A percentile compares a stretch with the other conserved stretches of the same genome.
These are phyloP conservation scores for Thuja plicata DNA, from an alignment of 83 land plant species.

Conservation along the genomic window DNA sequence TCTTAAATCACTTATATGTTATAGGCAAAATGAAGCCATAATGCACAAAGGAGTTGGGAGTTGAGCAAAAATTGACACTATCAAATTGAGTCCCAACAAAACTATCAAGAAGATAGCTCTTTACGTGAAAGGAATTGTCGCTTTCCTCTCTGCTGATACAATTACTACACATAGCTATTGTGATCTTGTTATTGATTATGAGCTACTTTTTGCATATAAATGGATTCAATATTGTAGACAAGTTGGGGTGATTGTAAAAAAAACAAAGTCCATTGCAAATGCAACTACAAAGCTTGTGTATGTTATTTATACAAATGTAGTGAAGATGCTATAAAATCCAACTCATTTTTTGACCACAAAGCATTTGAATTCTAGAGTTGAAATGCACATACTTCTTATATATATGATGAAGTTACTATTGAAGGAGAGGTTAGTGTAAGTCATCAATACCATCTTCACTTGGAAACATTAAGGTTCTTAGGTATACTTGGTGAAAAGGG, in stretches of 20 bases:
- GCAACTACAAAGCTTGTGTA: conserved; percentile 34
- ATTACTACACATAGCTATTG: no score
- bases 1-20: no score
- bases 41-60: no score
- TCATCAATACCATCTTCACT: conserved; percentile 42
- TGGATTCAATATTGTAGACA: conserved; percentile 29
- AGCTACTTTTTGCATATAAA: conserved; percentile 34
- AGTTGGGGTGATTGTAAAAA: conserved; percentile 42
- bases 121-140: no score
- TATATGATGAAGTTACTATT: no score
- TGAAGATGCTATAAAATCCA: conserved; percentile 44
- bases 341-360: conserved; percentile 31
- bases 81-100: no score
- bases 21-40: no score
- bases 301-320: conserved; percentile 23
- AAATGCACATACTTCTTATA: no score
- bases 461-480: conserved; percentile 38
- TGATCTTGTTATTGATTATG: conserved; percentile 25
- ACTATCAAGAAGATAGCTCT: no score
- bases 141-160: no score
- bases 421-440: conserved; percentile 27
- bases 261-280: conserved; percentile 31
- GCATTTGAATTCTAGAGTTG: conserved; percentile 22
- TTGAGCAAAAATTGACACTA: no score
- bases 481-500: conserved; percentile 18